Base-by-base conservation (phyloP, 805 yeast species). In the Wickerhamiella bombiphila region DNA sequence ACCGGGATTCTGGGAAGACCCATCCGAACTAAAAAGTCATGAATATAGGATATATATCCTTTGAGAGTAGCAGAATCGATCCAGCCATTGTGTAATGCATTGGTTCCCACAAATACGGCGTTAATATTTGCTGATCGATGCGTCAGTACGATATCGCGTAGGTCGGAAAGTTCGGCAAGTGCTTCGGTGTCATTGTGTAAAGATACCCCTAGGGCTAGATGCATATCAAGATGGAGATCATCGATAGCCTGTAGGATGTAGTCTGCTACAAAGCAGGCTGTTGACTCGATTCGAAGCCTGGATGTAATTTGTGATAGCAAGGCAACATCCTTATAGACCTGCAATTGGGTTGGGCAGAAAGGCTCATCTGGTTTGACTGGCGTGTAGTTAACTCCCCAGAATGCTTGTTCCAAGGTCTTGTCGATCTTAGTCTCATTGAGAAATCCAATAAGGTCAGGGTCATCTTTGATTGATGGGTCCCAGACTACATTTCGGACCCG, bases 151-250 rank as follows among this genome's bases (percentile, higher is more conserved):
- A 45, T 16, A 5, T 44, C 36, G 15, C 39, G 40, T 7, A 39
- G 3, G 13, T 39, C 33, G 11, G 32, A 16, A 13, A 30, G 33
- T 20, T 35, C n/a, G 22, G 14, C 13, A 30, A 9, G 11, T 19
- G 16, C 4, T 11, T 16, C 7, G 15, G 28, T 2, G 4, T 24
- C 46, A 5, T 47, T 43, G 0, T 74, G 71, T 29, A 76, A 68
- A 79, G 80, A 72, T 2, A 78, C 66, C 1, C 83, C 83, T 41
- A 76, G 48, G 0, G 79, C 55, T 17, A 79, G 46, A 0, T 74
- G 68, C 63, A 76, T 61, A 42, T 74, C 67, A 29, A 76, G 52
- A 14, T 66, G 58, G 36, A 74, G 53, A 3, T 61, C 63, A 29
- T 57, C 51, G 8, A 79, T 69, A 0, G 81, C 68, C 8, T 68